Evolutionary conservation across 2,329 filamentous ascomycete species (phyloP).

Genomic region (Clathrospora elynae): DNA sequence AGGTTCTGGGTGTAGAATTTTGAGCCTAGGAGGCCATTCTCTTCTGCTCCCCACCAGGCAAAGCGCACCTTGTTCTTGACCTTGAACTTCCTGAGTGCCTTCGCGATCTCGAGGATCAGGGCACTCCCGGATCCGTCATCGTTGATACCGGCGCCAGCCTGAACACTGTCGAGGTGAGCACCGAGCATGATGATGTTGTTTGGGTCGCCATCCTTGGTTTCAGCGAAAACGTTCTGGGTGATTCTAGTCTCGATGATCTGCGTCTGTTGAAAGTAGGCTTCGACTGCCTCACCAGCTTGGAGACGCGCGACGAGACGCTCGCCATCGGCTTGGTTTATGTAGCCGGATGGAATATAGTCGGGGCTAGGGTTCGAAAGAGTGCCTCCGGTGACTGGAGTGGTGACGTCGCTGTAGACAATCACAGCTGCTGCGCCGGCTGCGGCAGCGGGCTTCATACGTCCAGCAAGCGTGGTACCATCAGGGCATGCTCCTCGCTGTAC

Average conservation of each 20-base stretch:
- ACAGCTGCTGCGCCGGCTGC: slow-evolving; percentile 51
- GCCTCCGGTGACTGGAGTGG: slow-evolving; percentile 48
- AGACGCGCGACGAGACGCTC: slow-evolving; percentile 49
- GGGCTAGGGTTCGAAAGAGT: slow-evolving; percentile 49
- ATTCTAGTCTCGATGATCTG: slow-evolving; percentile 56
- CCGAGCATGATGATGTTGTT: slow-evolving; percentile 48
- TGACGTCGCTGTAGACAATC: slow-evolving; percentile 51
- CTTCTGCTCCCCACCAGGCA: slow-evolving; percentile 50
- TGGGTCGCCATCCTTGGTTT: slow-evolving; percentile 47
- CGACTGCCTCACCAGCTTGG: slow-evolving; percentile 47
- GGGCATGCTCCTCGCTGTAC: slow-evolving; percentile 51
- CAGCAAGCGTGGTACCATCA: slow-evolving; percentile 50
- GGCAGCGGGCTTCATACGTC: slow-evolving; percentile 48
- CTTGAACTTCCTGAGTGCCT: slow-evolving; percentile 45
- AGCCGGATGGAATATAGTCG: slow-evolving; percentile 47
- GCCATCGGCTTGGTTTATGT: slow-evolving; percentile 54
- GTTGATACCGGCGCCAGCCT: slow-evolving; percentile 49
- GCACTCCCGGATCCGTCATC: slow-evolving; percentile 50
- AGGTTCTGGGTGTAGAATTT: slow-evolving; percentile 47
- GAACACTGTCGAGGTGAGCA: slow-evolving; percentile 48
- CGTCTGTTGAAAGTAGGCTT: slow-evolving; percentile 53
- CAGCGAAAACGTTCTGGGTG: slow-evolving; percentile 53
- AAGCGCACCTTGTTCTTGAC: slow-evolving; percentile 51
- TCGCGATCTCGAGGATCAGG: slow-evolving; percentile 47
- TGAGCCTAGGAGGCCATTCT: slow-evolving; percentile 48